Evolutionary conservation across 2,329 filamentous ascomycete species (phyloP).

Genomic region (Rhynchosporium graminicola): DNA sequence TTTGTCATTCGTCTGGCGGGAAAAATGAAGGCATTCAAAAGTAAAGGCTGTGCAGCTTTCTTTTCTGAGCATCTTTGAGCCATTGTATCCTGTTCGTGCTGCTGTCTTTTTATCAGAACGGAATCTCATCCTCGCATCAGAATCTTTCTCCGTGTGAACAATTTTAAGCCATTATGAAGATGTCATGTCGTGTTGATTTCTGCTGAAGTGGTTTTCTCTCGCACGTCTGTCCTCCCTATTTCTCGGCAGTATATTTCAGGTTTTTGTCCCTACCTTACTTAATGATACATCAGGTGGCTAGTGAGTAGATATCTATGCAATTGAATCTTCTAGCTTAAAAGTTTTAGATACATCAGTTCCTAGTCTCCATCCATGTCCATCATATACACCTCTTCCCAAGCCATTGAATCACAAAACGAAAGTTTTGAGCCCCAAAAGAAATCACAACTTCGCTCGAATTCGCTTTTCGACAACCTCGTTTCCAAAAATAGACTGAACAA

Average conservation of each 20-base stretch:
- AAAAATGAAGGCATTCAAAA: neutral
- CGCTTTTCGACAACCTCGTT: slow-evolving; percentile 8
- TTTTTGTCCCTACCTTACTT: no score
- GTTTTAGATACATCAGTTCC: neutral
- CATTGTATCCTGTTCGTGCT: neutral
- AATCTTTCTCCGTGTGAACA: no score
- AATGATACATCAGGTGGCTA: no score
- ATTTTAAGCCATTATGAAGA: no score
- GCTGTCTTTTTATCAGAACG: neutral
- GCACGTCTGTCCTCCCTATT: no score
- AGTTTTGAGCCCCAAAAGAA: neutral
- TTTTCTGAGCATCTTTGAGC: neutral
- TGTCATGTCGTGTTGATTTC: no score
- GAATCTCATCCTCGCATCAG: neutral
- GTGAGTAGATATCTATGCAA: no score
- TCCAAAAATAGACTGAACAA: slow-evolving; percentile 74
- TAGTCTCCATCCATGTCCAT: no score
- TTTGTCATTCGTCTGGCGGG: neutral
- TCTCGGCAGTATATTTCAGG: no score
- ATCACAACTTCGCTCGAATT: slow-evolving; percentile 15
- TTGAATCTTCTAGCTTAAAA: neutral
- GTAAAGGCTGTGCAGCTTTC: neutral
- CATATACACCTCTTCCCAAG: slow-evolving; percentile 3
- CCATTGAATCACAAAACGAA: neutral
- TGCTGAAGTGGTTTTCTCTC: no score